Evolutionary conservation across 1,284 basidiomycete genomes (phyloP).

Genomic region (Heterobasidion parviporum): DNA sequence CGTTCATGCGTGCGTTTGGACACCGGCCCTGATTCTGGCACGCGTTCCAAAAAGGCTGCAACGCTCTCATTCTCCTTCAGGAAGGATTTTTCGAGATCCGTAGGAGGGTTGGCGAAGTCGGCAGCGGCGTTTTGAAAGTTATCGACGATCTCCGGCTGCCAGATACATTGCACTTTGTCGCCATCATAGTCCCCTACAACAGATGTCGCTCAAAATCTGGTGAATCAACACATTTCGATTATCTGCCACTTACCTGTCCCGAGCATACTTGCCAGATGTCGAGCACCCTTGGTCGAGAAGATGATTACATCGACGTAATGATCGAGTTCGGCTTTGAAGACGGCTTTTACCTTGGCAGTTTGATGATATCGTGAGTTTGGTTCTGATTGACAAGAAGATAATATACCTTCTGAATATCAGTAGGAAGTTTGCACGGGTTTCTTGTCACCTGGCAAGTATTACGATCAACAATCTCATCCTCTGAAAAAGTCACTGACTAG

Average conservation of each 20-base stretch:
- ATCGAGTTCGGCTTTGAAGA: slow-evolving; percentile 22
- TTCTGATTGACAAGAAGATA: not conserved
- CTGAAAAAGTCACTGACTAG: slow-evolving; percentile 21
- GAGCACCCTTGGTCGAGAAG: slow-evolving; percentile 27
- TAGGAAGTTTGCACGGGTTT: slow-evolving; percentile 38
- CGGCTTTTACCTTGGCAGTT: slow-evolving; percentile 28
- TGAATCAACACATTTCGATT: not conserved
- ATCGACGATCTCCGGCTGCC: slow-evolving; percentile 35
- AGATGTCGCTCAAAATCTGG: not conserved
- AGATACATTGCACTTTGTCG: slow-evolving; percentile 30
- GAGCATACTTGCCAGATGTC: slow-evolving; percentile 31
- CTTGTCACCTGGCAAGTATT: slow-evolving; percentile 26
- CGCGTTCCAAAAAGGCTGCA: slow-evolving; percentile 22
- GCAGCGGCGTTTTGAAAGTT: slow-evolving; percentile 41
- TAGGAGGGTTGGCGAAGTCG: slow-evolving; percentile 36
- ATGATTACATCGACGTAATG: slow-evolving; percentile 33
- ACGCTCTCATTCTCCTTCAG: slow-evolving; percentile 35
- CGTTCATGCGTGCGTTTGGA: slow-evolving; percentile 23
- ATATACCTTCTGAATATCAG: slow-evolving; percentile 33
- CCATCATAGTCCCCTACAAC: slow-evolving; percentile 37
- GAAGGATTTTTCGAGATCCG: slow-evolving; percentile 29
- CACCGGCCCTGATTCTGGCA: slow-evolving; percentile 9
- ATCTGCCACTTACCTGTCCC: slow-evolving; percentile 25
- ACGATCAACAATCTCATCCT: not conserved
- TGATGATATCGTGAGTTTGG: not conserved